Conservation (phyloP, 352 stramenopile genomes). For the Globisporangium cylindrosporum region DNA sequence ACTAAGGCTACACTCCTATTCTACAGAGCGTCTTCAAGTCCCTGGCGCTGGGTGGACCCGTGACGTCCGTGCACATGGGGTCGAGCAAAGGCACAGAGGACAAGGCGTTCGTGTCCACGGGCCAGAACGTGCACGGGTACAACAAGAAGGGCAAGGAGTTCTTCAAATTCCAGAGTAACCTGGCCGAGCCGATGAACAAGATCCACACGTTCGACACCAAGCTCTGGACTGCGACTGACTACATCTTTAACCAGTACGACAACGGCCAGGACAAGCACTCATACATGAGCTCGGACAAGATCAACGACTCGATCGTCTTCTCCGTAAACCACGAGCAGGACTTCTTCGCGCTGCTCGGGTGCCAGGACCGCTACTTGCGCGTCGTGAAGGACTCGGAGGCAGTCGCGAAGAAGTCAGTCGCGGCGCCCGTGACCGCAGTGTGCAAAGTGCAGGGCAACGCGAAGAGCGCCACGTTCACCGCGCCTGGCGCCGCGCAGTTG, state of each 20-base stretch:
- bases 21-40: constrained; percentile 67
- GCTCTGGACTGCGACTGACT: constrained; percentile 75
- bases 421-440: constrained; percentile 48
- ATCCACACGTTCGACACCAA: constrained; percentile 65
- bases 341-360: constrained; percentile 61
- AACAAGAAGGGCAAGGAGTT: constrained; percentile 88
- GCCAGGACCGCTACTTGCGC: constrained; percentile 69
- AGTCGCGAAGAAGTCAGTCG: constrained; percentile 61
- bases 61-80: constrained; percentile 72
- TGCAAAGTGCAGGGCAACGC: constrained; percentile 30
- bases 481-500: constrained; percentile 34
- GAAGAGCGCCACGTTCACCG: constrained; percentile 10
- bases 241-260: constrained; percentile 82
- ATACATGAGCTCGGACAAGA: constrained; percentile 74
- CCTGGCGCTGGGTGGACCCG: constrained; percentile 41
- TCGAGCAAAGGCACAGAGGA: constrained; percentile 69
- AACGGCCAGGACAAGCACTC: constrained; percentile 75
- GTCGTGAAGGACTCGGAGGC: constrained; percentile 58
- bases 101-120: constrained; percentile 68
- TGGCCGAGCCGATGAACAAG: constrained; percentile 76
- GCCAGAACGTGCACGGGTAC: constrained; percentile 67
- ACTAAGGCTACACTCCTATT: neutral
- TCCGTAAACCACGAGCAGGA: constrained; percentile 56
- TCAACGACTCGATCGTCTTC: constrained; percentile 76
- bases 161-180: constrained; percentile 85